Evolutionary conservation across 2,329 filamentous ascomycete species (phyloP).

Genomic region (Epichloe amarillans): DNA sequence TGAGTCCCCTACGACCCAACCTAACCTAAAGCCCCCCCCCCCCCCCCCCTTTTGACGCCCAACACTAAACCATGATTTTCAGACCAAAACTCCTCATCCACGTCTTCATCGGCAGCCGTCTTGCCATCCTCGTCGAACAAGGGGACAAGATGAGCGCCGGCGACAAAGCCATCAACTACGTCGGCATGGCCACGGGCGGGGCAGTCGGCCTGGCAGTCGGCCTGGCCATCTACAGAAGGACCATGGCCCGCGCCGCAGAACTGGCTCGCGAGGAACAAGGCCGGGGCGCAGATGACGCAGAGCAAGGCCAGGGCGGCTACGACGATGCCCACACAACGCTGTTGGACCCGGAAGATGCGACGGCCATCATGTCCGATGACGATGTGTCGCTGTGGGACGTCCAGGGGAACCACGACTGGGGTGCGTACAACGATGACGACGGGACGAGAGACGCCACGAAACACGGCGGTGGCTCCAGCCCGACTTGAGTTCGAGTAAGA

Average conservation of each 20-base stretch:
- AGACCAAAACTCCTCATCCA: conserved; percentile 82
- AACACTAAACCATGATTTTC: not conserved
- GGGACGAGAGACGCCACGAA: conserved; percentile 1
- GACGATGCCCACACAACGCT: conserved; percentile 31
- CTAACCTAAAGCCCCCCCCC: no score
- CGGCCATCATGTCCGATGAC: conserved; percentile 43
- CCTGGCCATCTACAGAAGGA: conserved; percentile 69
- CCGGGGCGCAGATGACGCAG: conserved; percentile 11
- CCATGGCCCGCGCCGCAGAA: conserved; percentile 48
- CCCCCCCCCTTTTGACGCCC: not conserved
- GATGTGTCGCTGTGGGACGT: conserved; percentile 45
- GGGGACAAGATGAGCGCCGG: conserved; percentile 69
- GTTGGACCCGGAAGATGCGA: conserved; percentile 35
- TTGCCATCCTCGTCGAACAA: conserved; percentile 71
- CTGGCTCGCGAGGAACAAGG: conserved; percentile 36
- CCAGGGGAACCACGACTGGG: conserved; percentile 20
- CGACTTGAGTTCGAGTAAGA: not conserved
- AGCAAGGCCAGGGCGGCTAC: conserved; percentile 24
- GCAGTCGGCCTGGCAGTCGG: conserved; percentile 63
- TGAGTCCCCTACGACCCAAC: conserved; percentile 12
- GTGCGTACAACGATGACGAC: conserved; percentile 17
- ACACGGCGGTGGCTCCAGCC: not conserved
- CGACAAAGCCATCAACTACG: conserved; percentile 73
- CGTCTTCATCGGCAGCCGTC: conserved; percentile 76
- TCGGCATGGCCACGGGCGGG: conserved; percentile 61